Conservation (phyloP, 2,329 filamentous ascomycete species). For the Botrytis tulipae region DNA sequence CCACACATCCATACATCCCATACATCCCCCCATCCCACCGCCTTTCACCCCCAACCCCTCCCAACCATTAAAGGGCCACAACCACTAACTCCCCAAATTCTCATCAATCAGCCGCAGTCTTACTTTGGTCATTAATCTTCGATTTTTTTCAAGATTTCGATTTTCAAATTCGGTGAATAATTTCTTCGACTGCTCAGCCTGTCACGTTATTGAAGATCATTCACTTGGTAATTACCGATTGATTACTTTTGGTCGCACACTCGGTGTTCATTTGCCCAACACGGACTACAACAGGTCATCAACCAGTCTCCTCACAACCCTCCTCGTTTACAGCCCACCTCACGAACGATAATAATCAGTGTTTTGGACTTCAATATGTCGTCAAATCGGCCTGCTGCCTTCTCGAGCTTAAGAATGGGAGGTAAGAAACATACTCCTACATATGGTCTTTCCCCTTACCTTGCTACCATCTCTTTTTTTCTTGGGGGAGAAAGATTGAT, state of each 20-base stretch:
- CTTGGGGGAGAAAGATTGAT: no score
- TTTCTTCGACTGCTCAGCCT: constrained; percentile 23
- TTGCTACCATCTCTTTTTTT: neutral
- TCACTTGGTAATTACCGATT: constrained; percentile 28
- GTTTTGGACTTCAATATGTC: constrained; percentile 61
- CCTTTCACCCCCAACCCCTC: constrained; percentile 21
- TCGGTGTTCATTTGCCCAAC: constrained; percentile 47
- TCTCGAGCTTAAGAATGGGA: constrained; percentile 90
- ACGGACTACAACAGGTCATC: constrained; percentile 50
- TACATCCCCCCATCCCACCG: constrained; percentile 13
- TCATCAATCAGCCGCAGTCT: constrained; percentile 24
- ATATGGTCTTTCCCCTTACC: constrained; percentile 17
- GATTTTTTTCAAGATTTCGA: neutral
- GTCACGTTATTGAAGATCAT: constrained; percentile 33
- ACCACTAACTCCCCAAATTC: constrained; percentile 20
- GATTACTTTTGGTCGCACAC: constrained; percentile 25
- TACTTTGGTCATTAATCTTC: constrained; percentile 20
- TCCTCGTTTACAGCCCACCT: constrained; percentile 46
- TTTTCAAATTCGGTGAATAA: constrained; percentile 22
- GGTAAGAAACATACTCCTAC: constrained; percentile 56
- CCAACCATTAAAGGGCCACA: constrained; percentile 20
- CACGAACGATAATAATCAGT: constrained; percentile 41
- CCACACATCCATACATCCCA: constrained; percentile 1
- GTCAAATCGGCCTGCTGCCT: constrained; percentile 87
- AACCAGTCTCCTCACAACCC: constrained; percentile 43